Percentiles rank a stretch among this genome's conserved stretches.
These are phyloP conservation scores for Hemileccinum rubropunctum DNA, from an alignment of 768 basidiomycete genomes.

Conservation along the genomic window DNA sequence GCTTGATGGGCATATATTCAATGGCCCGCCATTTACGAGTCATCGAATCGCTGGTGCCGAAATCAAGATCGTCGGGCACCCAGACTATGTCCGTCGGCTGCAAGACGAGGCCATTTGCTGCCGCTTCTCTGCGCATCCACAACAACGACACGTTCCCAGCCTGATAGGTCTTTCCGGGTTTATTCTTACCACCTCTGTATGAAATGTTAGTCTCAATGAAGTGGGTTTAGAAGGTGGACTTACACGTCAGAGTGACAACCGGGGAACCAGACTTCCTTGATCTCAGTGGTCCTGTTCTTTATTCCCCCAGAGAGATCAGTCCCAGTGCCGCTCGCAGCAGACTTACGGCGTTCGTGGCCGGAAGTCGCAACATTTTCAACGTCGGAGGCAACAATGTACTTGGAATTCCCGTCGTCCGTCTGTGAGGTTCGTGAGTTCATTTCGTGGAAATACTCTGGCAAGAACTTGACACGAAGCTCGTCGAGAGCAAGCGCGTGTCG, in stretches of 20 bases:
- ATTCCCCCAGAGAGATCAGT: background rate
- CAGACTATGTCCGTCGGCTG: conserved; percentile 26
- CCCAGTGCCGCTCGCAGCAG: background rate
- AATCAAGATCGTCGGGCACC: conserved; percentile 26
- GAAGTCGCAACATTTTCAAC: background rate
- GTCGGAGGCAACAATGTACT: conserved; percentile 1
- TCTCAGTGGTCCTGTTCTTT: conserved; percentile 7
- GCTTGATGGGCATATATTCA: conserved; percentile 23
- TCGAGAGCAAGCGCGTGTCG: conserved; percentile 67
- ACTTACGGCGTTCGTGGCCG: background rate
- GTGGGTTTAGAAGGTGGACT: background rate
- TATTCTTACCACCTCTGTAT: conserved; percentile 22
- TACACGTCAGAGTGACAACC: conserved; percentile 41
- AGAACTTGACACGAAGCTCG: conserved; percentile 59
- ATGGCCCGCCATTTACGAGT: conserved; percentile 8
- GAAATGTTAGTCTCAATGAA: background rate
- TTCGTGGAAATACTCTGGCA: conserved; percentile 39
- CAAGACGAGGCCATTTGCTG: conserved; percentile 23
- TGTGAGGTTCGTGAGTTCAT: conserved; percentile 24
- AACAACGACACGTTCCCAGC: conserved; percentile 27
- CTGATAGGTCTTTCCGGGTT: conserved; percentile 18
- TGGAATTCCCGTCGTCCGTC: conserved; percentile 9
- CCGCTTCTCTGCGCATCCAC: conserved; percentile 36
- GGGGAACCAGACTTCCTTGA: conserved; percentile 72
- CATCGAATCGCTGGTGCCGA: conserved; percentile 24